Conservation (phyloP, 768 basidiomycete genomes). For the Leccinum ochraceum region DNA sequence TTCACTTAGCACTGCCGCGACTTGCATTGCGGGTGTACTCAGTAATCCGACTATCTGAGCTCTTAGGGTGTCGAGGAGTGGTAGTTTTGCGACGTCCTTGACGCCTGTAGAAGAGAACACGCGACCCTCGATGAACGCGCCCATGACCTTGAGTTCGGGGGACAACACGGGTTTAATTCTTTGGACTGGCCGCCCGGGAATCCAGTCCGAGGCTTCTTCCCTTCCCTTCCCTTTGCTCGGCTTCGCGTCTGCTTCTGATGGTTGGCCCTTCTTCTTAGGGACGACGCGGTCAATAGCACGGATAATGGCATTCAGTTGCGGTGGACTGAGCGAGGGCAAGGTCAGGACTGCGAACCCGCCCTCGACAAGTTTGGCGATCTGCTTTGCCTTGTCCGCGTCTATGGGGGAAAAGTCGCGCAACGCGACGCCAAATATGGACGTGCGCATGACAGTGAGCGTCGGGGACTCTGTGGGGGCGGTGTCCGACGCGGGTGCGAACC, state of each 20-base stretch:
- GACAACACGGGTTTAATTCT: conserved; percentile 51
- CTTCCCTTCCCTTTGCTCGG: conserved; percentile 45
- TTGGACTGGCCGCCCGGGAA: conserved; percentile 71
- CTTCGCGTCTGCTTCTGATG: conserved; percentile 50
- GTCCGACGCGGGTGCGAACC: conserved; percentile 33
- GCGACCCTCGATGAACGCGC: conserved; percentile 76
- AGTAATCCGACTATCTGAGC: conserved; percentile 86
- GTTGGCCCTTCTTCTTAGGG: conserved; percentile 57
- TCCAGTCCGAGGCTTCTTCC: conserved; percentile 59
- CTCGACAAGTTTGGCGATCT: conserved; percentile 56
- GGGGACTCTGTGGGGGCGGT: conserved; percentile 38
- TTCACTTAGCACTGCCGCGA: conserved; percentile 68
- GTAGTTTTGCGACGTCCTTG: conserved; percentile 67
- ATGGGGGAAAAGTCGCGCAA: conserved; percentile 60
- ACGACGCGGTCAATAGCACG: conserved; percentile 65
- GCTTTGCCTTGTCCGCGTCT: conserved; percentile 46
- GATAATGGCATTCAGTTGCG: conserved; percentile 66
- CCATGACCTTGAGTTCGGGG: conserved; percentile 73
- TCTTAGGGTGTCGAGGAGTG: conserved; percentile 72
- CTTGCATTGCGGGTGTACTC: conserved; percentile 69
- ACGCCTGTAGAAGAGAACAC: conserved; percentile 63
- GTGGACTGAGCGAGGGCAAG: conserved; percentile 68
- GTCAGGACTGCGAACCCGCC: conserved; percentile 68
- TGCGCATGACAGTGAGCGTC: conserved; percentile 68
- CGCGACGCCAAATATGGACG: conserved; percentile 78